A percentile compares a stretch with the other conserved stretches of the same genome.
Evolutionary conservation across 2,329 filamentous ascomycete species (phyloP).

Genomic region (Chaetomium sp.): DNA sequence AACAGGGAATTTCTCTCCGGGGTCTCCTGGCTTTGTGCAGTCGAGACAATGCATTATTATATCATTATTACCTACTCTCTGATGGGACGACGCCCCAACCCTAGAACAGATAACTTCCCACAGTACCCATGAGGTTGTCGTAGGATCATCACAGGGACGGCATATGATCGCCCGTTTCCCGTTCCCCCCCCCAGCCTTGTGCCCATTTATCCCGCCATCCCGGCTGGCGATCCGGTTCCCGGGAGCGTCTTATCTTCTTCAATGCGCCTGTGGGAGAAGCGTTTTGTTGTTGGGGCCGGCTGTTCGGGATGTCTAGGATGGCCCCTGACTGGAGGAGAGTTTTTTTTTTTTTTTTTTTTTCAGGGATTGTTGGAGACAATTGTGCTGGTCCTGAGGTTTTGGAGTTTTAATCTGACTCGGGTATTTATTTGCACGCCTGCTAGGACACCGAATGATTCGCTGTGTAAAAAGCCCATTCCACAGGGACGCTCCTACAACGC

Average conservation of each 20-base stretch:
- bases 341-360: too few relatives aligned
- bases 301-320: background rate
- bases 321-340: background rate
- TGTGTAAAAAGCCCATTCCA: background rate
- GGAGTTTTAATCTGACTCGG: background rate
- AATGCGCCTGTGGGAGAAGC: background rate
- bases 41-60: background rate
- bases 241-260: background rate
- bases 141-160: background rate
- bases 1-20: background rate
- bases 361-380: too few relatives aligned
- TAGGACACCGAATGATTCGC: background rate
- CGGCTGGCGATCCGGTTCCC: background rate
- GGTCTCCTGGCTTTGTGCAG: background rate
- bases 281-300: background rate
- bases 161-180: background rate
- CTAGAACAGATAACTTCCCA: too few relatives aligned
- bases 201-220: background rate
- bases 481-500: background rate
- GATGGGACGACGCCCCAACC: too few relatives aligned
- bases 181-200: background rate
- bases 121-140: too few relatives aligned
- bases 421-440: background rate
- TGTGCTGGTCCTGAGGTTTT: background rate
- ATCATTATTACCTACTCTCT: background rate